phyloP scores from a whole-genome alignment of 2,329 filamentous ascomycete genomes.

The Coniochaeta prunicola region DNA sequence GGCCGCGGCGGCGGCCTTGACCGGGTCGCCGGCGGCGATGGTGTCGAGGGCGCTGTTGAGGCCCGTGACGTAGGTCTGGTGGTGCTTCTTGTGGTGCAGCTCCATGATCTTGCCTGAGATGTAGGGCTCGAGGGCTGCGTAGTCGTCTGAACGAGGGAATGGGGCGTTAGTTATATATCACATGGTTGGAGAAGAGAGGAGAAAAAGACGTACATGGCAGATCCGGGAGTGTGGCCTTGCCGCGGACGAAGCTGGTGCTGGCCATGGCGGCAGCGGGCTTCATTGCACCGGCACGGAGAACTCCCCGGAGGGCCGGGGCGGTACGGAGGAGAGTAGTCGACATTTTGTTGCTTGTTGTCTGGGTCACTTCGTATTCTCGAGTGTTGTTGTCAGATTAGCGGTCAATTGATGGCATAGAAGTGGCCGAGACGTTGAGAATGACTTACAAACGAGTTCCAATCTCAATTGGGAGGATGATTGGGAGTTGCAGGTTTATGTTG shows the following conservation, averaged over 20 bases:
- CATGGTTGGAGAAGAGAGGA: neutral
- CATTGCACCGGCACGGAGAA: constrained; percentile 60
- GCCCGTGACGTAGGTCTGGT: constrained; percentile 71
- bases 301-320: constrained; percentile 59
- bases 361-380: neutral
- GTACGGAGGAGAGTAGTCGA: constrained; percentile 69
- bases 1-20: constrained; percentile 41
- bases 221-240: constrained; percentile 90
- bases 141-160: constrained; percentile 66
- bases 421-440: neutral
- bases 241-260: constrained; percentile 69
- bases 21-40: constrained; percentile 54
- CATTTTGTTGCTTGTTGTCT: constrained; percentile 44
- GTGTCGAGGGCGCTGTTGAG: constrained; percentile 60
- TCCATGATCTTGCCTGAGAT: constrained; percentile 77
- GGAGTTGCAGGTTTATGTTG: neutral
- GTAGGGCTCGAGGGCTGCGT: constrained; percentile 82
- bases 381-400: neutral
- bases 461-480: neutral
- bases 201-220: constrained; percentile 47
- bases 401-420: constrained; percentile 7
- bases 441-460: neutral
- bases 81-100: constrained; percentile 72
- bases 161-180: neutral
- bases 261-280: constrained; percentile 58